phyloP scores from a whole-genome alignment of 2,329 filamentous ascomycete species.

The Sclerotinia glacialis region DNA sequence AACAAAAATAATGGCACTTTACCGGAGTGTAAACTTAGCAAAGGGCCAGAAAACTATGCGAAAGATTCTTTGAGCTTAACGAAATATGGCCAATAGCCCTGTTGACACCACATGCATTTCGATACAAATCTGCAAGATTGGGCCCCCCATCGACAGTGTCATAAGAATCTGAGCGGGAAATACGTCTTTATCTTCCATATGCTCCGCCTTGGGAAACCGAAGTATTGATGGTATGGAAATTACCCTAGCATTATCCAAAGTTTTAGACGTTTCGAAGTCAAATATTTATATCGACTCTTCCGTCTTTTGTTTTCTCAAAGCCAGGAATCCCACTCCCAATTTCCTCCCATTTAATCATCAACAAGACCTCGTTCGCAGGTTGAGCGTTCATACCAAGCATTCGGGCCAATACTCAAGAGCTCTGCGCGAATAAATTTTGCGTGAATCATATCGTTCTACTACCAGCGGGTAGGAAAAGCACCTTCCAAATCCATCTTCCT shows the following conservation, averaged over 20 bases:
- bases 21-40: background rate
- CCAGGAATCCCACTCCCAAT: background rate
- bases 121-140: background rate
- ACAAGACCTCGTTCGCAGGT: background rate
- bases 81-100: background rate
- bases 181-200: background rate
- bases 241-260: background rate
- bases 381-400: background rate
- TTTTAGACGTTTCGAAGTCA: background rate
- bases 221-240: background rate
- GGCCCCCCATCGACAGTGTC: background rate
- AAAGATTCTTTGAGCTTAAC: background rate
- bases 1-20: background rate
- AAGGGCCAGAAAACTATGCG: background rate
- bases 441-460: background rate
- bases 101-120: background rate
- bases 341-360: background rate
- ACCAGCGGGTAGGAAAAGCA: background rate
- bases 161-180: background rate
- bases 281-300: background rate
- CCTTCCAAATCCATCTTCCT: constrained; percentile 33
- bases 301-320: background rate
- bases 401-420: background rate
- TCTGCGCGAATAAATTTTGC: background rate
- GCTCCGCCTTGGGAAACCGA: background rate